Evolutionary conservation across 345 rosid species (phyloP).

Genomic region (Gossypium bickii): DNA sequence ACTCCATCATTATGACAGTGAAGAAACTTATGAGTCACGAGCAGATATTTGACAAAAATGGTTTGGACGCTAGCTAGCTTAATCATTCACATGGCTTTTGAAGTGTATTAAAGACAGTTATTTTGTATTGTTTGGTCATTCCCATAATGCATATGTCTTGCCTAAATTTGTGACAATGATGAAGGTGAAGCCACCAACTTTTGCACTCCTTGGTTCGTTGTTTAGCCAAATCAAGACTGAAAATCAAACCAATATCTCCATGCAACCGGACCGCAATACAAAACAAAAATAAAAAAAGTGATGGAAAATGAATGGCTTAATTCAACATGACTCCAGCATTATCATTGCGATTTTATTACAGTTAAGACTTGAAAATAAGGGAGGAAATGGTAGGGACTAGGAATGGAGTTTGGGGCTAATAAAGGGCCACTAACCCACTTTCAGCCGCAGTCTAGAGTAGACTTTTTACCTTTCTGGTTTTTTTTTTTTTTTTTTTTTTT

Average conservation of each 20-base stretch:
- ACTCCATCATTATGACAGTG: no score
- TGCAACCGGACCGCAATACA: not conserved
- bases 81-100: not conserved
- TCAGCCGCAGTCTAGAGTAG: not conserved
- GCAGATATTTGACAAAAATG: not conserved
- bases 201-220: not conserved
- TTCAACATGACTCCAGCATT: constrained; percentile 25
- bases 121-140: not conserved
- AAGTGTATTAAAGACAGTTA: not conserved
- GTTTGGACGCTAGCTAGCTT: not conserved
- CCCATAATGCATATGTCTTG: not conserved
- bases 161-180: not conserved
- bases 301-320: not conserved
- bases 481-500: no score
- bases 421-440: constrained; percentile 12
- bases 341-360: constrained; percentile 36
- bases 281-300: not conserved
- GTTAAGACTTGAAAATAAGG: constrained; percentile 19
- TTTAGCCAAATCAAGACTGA: not conserved
- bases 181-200: not conserved
- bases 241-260: not conserved
- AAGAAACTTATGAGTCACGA: not conserved
- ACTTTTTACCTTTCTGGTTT: not conserved
- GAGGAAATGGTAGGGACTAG: constrained; percentile 34
- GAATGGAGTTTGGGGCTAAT: constrained; percentile 27